Base-by-base conservation (phyloP, 2,329 filamentous ascomycete species). In the Pestalotiopsis sp. region DNA sequence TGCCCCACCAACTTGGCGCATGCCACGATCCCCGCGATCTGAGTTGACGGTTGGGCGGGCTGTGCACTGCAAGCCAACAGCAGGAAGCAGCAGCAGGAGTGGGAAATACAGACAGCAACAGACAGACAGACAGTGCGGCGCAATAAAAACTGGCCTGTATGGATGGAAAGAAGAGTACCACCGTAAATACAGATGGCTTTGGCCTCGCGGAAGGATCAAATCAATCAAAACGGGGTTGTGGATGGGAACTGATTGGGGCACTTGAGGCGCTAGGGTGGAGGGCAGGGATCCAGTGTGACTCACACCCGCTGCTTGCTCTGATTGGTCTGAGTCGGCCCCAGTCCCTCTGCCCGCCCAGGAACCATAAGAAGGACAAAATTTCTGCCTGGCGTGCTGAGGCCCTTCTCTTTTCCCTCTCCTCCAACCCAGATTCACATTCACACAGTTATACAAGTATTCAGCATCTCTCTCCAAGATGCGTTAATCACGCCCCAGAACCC, bases 401-500 rank as follows among this genome's bases (percentile, higher is more conserved):
- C 75, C 75, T 73, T 74, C 68, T 61, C 71, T 70, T 73, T 69
- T 70, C 70, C 67, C 71, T 75, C 70, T 73, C 75, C 75, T 73
- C 80, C 75, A 66, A 67, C 66, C 66, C 57, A 59, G n/a, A 41
- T 17, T 38, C 20, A 41, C 23, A 75, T 75, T 73, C 76, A 76
- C 76, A 69, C 71, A 71, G 68, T 76, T 71, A 75, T 68, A 81
- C 71, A 80, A 77, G 70, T 78, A 74, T 73, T 75, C 79, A 79
- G 81, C 80, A 80, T 77, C 77, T 39, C 73, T 36, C 49, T 75
- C 75, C 84, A 90, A 82, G 80, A 90, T 90, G 88, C 85, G 86
- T 81, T 90, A 88, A 88, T 85, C 75, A 76, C 79, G 76, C 77
- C 78, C 81, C 79, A 75, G 75, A 74, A 78, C 76, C 77, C 77